A percentile compares a stretch with the other conserved stretches of the same genome.
Evolutionary conservation across 768 basidiomycete genomes (phyloP).

Genomic region (Lactarius hengduanensis): DNA sequence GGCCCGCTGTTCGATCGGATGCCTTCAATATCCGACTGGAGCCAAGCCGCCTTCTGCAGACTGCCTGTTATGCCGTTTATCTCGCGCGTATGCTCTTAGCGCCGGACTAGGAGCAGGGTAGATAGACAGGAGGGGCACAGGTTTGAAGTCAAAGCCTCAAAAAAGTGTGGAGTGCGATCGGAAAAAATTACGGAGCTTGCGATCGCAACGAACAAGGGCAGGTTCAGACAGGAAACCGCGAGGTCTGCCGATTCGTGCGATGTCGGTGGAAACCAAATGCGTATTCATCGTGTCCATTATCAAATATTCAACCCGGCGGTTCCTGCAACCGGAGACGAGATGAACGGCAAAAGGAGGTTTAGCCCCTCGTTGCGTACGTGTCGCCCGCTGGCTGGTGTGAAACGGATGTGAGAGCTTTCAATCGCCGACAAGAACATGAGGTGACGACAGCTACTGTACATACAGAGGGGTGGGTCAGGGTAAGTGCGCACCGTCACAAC

Average conservation of each 20-base stretch:
- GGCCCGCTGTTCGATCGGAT: conserved; percentile 14
- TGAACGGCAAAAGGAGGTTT: conserved; percentile 23
- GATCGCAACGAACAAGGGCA: conserved; percentile 12
- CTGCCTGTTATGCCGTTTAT: conserved; percentile 28
- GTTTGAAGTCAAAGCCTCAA: background rate
- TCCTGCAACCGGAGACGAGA: conserved; percentile 22
- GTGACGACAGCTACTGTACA: conserved; percentile 11
- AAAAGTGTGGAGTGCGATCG: conserved; percentile 15
- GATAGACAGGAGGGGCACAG: conserved; percentile 10
- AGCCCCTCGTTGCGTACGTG: conserved; percentile 23
- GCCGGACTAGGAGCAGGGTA: conserved; percentile 14
- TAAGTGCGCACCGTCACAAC: conserved; percentile 15
- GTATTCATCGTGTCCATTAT: conserved; percentile 17
- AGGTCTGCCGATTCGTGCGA: conserved; percentile 16
- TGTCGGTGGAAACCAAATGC: conserved; percentile 26
- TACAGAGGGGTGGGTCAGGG: conserved; percentile 20
- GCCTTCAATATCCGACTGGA: conserved; percentile 20
- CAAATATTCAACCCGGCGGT: conserved; percentile 27
- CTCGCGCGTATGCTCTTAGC: conserved; percentile 19
- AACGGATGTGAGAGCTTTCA: conserved; percentile 20
- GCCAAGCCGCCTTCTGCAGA: conserved; percentile 28
- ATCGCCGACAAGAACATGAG: conserved; percentile 21
- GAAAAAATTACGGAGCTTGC: conserved; percentile 20
- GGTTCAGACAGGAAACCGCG: conserved; percentile 25
- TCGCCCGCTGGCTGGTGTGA: conserved; percentile 24